A percentile compares a stretch with the other conserved stretches of the same genome.
Conservation (phyloP, 78 protist species). For the Polysphondylium violaceum region DNA sequence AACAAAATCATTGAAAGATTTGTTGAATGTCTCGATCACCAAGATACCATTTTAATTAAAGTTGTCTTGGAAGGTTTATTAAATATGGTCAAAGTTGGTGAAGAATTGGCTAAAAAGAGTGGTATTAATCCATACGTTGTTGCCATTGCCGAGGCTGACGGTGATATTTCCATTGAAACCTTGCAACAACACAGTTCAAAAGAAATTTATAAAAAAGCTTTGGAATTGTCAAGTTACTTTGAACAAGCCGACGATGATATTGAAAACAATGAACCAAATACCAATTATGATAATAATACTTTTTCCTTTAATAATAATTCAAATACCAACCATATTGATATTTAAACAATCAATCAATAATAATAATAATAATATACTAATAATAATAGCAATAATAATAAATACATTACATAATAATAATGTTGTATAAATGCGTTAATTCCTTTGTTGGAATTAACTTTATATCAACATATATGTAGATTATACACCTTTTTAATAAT, state of each 20-base stretch:
- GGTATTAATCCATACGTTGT: constrained; percentile 79
- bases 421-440: too few species aligned
- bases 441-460: too few species aligned
- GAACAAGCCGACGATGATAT: constrained; percentile 26
- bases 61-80: constrained; percentile 89
- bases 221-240: constrained; percentile 8
- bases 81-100: constrained; percentile 60
- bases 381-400: too few species aligned
- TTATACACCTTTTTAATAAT: too few species aligned
- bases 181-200: constrained; percentile 7
- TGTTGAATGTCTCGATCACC: constrained; percentile 9
- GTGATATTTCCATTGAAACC: constrained; percentile 8
- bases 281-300: neutral
- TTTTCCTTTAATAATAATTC: too few species aligned
- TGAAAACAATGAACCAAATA: constrained; percentile 65
- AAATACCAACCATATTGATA: too few species aligned
- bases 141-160: constrained; percentile 16
- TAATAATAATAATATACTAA: too few species aligned
- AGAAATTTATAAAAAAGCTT: constrained; percentile 29
- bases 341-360: too few species aligned
- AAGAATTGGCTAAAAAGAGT: constrained; percentile 2
- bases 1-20: constrained; percentile 78
- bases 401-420: too few species aligned
- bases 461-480: too few species aligned
- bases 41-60: constrained; percentile 85